A percentile compares a stretch with the other conserved stretches of the same genome.
Evolutionary conservation across 352 stramenopile species (phyloP).

Genomic region (Pythium chondricola): DNA sequence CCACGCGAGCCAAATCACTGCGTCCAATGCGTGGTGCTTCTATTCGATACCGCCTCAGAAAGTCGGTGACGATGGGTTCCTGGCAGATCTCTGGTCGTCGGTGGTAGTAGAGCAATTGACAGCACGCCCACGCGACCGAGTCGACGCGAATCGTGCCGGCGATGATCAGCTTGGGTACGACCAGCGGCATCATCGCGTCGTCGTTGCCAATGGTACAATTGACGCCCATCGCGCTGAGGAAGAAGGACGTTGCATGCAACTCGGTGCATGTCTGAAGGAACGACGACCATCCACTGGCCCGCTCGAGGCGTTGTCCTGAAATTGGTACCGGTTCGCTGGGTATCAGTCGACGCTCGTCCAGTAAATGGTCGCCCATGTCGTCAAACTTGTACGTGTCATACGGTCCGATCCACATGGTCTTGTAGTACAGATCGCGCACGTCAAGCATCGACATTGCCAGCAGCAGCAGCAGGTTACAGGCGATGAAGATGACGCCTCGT

Average conservation of each 20-base stretch:
- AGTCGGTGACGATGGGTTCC: not conserved
- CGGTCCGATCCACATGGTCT: conserved; percentile 9
- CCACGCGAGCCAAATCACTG: not conserved
- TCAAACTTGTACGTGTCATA: conserved; percentile 8
- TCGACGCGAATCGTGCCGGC: conserved; percentile 5
- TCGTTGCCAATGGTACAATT: conserved; percentile 5
- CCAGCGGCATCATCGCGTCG: not conserved
- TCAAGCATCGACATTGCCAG: conserved; percentile 5
- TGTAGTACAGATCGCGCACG: conserved; percentile 13
- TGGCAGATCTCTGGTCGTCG: conserved; percentile 7
- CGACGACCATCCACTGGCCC: conserved; percentile 4
- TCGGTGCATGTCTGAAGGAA: conserved; percentile 4
- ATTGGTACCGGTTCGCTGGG: not conserved
- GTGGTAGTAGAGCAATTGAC: conserved; percentile 8
- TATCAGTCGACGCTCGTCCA: not conserved
- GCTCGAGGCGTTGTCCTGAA: not conserved
- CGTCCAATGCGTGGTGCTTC: conserved; percentile 1
- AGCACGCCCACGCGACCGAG: conserved; percentile 12
- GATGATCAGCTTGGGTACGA: conserved; percentile 8
- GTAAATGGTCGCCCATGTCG: not conserved
- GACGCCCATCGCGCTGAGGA: conserved; percentile 3
- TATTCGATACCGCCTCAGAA: conserved; percentile 7
- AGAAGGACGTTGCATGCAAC: not conserved
- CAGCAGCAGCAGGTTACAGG: conserved; percentile 2
- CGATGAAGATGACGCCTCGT: not conserved